Base-by-base conservation (phyloP, 306 rosid species). In the Ochetophila trinervis region DNA sequence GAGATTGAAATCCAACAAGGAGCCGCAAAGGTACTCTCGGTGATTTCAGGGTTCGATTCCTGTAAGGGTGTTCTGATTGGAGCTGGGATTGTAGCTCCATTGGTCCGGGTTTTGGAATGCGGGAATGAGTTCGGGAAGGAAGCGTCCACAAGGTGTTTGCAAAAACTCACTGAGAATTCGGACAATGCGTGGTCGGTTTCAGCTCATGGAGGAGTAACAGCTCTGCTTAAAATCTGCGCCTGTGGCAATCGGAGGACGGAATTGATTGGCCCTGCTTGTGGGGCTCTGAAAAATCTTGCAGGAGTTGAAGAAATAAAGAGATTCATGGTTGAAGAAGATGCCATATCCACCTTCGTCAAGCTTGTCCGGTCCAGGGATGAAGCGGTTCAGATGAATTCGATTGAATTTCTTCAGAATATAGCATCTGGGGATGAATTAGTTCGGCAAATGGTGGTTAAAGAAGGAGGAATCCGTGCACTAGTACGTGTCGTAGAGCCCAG, bases 101-200 rank as follows among this genome's bases (percentile, higher is more conserved):
- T 91, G 86, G 70, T 86, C 74, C 76, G 89, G 52, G 80, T 86
- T 21, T 76, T 91, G 89, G 97, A 91, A 74, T 27, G 81, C 73
- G 96, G 89, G 53, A 86, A 73, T 42, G 88, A 71, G 59, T 3
- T 18, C 4, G 97, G 84, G 23, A 88, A 79, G 72, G 80, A 76
- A 37, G 76, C 72, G 30, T 74, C 85, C 44, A 80, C 77, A 0
- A 79, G 73, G 72, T 84, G 93, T 76, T 83, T 91, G 86, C 30
- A 32, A 53, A 86, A 80, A 69, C 54, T 91, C 65, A 91, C 97
- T 1, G 88, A 81, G 80, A 88, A 91, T 84, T 84, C 94, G 0
- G 91, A 88, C 30, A 91, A 91, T 55, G 91, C 89, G 45, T 91
- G 97, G 97, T 82, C 91, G 21, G 90, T 91, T 65, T 91, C 96